Evolutionary conservation across 768 basidiomycete genomes (phyloP).

Genomic region (Auriculariales sp.): DNA sequence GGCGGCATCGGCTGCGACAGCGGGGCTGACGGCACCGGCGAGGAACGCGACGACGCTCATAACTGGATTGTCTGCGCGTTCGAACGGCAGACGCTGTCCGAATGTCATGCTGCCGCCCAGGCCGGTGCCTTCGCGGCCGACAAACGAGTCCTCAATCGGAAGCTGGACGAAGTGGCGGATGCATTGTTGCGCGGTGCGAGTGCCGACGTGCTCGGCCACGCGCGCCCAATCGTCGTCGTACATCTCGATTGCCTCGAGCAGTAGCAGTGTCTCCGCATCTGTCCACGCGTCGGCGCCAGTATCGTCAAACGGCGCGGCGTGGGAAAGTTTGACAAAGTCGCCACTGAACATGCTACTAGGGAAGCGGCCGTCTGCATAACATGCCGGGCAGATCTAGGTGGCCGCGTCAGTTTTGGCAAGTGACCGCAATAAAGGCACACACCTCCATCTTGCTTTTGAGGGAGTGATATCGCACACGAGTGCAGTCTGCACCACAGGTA

Average conservation of each 20-base stretch:
- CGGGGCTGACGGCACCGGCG: slow-evolving; percentile 80
- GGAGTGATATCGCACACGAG: slow-evolving; percentile 76
- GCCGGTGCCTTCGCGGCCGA: slow-evolving; percentile 49
- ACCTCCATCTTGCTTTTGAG: slow-evolving; percentile 88
- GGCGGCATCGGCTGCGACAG: slow-evolving; percentile 86
- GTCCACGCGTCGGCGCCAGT: slow-evolving; percentile 61
- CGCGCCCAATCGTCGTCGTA: slow-evolving; percentile 93
- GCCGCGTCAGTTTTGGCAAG: too few species aligned
- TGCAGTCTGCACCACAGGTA: slow-evolving; percentile 91
- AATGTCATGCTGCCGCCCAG: slow-evolving; percentile 64
- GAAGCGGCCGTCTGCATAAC: slow-evolving; percentile 95
- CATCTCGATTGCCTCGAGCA: slow-evolving; percentile 97
- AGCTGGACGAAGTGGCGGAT: slow-evolving; percentile 89
- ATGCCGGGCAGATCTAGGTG: slow-evolving; percentile 77
- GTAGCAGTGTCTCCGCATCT: slow-evolving; percentile 74
- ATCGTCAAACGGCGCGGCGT: slow-evolving; percentile 13
- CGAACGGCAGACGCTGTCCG: slow-evolving; percentile 65
- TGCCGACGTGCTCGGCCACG: slow-evolving; percentile 86
- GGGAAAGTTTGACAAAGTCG: slow-evolving; percentile 82
- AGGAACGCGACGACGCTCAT: slow-evolving; percentile 98
- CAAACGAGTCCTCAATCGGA: slow-evolving; percentile 91
- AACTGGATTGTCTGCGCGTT: slow-evolving; percentile 92
- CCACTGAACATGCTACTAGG: slow-evolving; percentile 92
- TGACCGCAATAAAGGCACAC: too few species aligned
- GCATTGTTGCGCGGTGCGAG: slow-evolving; percentile 85